Conservation (phyloP, 495 filamentous ascomycete genomes). For the Penicillium nucicola region DNA sequence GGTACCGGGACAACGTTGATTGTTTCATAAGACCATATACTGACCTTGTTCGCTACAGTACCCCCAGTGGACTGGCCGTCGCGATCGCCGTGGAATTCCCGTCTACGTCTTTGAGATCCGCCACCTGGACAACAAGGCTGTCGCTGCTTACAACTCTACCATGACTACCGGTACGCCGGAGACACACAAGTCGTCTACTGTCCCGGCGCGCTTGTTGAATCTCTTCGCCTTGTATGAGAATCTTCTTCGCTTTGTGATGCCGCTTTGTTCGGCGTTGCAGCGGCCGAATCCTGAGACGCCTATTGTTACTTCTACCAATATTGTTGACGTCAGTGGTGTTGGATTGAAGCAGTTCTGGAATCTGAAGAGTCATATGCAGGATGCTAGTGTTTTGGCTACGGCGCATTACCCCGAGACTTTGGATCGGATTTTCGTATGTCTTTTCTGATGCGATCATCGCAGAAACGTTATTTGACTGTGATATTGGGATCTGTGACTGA, state of each 20-base stretch:
- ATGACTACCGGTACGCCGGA: conserved; percentile 56
- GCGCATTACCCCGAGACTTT: conserved; percentile 91
- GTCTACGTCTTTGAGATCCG: conserved; percentile 85
- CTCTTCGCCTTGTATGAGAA: conserved; percentile 90
- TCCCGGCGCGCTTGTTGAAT: conserved; percentile 66
- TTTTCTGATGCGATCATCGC: not conserved
- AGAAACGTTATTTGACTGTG: no score
- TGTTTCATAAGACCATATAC: not conserved
- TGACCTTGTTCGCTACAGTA: conserved; percentile 51
- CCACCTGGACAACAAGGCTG: conserved; percentile 75
- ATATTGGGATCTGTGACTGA: not conserved
- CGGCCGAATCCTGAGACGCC: conserved; percentile 71
- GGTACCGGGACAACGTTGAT: conserved; percentile 11
- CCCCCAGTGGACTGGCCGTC: conserved; percentile 87
- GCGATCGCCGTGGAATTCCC: conserved; percentile 84
- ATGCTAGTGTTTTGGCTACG: conserved; percentile 79
- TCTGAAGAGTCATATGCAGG: conserved; percentile 86
- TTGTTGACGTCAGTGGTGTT: conserved; percentile 81
- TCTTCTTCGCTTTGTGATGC: conserved; percentile 80
- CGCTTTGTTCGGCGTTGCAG: conserved; percentile 70
- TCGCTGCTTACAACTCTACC: conserved; percentile 68
- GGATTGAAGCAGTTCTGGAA: conserved; percentile 93
- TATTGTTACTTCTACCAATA: conserved; percentile 83
- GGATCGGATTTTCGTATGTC: conserved; percentile 75
- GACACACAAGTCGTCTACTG: conserved; percentile 47